Conservation (phyloP, 495 filamentous ascomycete species). For the Letharia columbiana region DNA sequence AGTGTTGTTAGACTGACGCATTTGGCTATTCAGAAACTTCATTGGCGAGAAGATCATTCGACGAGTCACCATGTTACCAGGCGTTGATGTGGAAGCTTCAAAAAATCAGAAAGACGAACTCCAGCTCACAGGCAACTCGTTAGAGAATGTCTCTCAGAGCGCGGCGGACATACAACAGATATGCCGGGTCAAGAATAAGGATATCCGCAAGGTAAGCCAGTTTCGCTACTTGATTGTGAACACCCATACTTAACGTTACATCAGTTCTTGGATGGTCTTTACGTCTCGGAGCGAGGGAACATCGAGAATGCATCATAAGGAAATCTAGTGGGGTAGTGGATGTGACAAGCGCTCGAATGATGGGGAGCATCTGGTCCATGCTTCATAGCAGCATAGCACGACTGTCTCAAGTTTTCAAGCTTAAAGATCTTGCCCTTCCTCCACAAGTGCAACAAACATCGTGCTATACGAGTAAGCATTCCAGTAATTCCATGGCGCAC, state of each 20-base stretch:
- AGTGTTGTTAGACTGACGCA: slow-evolving; percentile 8
- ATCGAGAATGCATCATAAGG: slow-evolving; percentile 55
- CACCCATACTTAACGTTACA: background rate
- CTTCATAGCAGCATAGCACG: background rate
- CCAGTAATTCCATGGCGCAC: background rate
- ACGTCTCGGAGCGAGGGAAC: slow-evolving; percentile 90
- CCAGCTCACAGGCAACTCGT: slow-evolving; percentile 80
- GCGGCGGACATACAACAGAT: slow-evolving; percentile 99
- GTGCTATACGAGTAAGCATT: too few species aligned
- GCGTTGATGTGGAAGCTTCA: slow-evolving; percentile 83
- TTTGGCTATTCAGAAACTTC: slow-evolving; percentile 69
- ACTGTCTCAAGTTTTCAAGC: background rate
- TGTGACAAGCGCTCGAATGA: background rate
- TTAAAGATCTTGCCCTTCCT: background rate
- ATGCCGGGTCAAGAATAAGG: slow-evolving; percentile 98
- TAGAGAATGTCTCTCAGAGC: slow-evolving; percentile 93
- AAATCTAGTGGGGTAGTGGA: background rate
- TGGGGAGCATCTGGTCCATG: background rate
- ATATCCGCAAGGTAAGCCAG: slow-evolving; percentile 90
- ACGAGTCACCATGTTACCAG: slow-evolving; percentile 73
- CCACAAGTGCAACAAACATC: background rate
- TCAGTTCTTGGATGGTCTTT: slow-evolving; percentile 98
- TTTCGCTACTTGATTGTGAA: background rate
- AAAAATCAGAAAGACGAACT: slow-evolving; percentile 96
- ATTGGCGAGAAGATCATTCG: slow-evolving; percentile 99